phyloP scores from a whole-genome alignment of 257 asterid species.

The Solanum corneliomulleri region DNA sequence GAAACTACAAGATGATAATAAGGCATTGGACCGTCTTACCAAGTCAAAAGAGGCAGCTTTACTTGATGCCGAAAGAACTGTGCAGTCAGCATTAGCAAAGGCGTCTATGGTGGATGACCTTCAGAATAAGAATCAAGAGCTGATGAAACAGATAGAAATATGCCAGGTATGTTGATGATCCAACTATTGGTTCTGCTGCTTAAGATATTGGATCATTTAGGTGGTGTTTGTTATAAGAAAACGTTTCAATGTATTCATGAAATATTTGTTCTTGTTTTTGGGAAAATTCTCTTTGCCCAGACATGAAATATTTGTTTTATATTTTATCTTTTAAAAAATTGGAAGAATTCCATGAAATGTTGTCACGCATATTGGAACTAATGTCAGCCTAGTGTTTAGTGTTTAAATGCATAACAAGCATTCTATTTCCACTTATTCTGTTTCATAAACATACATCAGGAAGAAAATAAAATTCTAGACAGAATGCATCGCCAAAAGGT shows the following conservation, averaged over 20 bases:
- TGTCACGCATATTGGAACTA: neutral
- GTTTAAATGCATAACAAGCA: neutral
- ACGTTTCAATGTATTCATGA: neutral
- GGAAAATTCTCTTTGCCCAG: neutral
- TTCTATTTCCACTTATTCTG: neutral
- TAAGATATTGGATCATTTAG: neutral
- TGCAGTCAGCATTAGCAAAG: conserved; percentile 80
- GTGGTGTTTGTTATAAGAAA: neutral
- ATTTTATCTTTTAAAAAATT: neutral
- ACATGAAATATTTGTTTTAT: neutral
- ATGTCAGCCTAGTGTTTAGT: neutral
- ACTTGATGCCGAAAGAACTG: conserved; percentile 93
- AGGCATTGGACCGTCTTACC: conserved; percentile 87
- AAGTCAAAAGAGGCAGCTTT: conserved; percentile 97
- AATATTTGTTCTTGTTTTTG: neutral
- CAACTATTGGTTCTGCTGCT: neutral
- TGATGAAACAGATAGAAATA: conserved; percentile 94
- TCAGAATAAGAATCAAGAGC: conserved; percentile 91
- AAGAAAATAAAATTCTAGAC: conserved; percentile 9
- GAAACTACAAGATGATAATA: conserved; percentile 91
- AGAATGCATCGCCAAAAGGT: conserved; percentile 14
- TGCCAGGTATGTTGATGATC: conserved; percentile 50
- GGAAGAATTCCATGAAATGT: neutral
- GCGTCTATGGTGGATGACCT: conserved; percentile 99
- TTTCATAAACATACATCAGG: conserved; percentile 12